Base-by-base conservation (phyloP, 2,329 filamentous ascomycete species). In the Davidsoniella eucalypti region DNA sequence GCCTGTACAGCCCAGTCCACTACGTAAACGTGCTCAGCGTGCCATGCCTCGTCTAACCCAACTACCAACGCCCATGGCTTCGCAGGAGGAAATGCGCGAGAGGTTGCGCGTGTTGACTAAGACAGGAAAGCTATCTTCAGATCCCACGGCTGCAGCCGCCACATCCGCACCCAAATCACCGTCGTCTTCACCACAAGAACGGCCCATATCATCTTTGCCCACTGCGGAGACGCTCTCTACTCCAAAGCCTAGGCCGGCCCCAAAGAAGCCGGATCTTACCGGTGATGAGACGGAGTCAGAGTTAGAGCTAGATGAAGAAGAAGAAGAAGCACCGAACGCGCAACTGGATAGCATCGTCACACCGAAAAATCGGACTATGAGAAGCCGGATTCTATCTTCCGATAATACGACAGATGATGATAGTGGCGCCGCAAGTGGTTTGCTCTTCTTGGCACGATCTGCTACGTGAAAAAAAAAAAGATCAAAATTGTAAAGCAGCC, bases 341-440 rank as follows among this genome's bases (percentile, higher is more conserved):
- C 21, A 25, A 33, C 23, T 14, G 39, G 16, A 43, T n/a, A 29
- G 10, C 7, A 16, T 40, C 1, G 51, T 47, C 2, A 50, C 47
- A 8, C 47, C 51, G 2, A 46, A 46, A 14, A 50, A 37, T 14
- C 51, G 50, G 23, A 52, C 42, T 3, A 14, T 17, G 10, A 21
- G 16, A 12, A 36, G 26, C 55, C 26, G 26, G 10, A 9, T 9
- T 12, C 10, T 12, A 2, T 12, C 26, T 33, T 61, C 66, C 10
- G 67, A 53, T 26, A 54, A 58, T 29, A 67, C 57, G 55, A 69
- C 21, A 65, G 49, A 58, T 53, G 55, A 55, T 50, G 54, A 63
- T 68, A 54, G 62, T 62, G 12, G 57, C 55, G 12, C 68, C 56
- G 18, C 57, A 58, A 5, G 67, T 67, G 16, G 59, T 61, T 57